These are phyloP conservation scores for Epicoccum sorghinum DNA, from an alignment of 2,329 filamentous ascomycete genomes.

Conservation along the genomic window DNA sequence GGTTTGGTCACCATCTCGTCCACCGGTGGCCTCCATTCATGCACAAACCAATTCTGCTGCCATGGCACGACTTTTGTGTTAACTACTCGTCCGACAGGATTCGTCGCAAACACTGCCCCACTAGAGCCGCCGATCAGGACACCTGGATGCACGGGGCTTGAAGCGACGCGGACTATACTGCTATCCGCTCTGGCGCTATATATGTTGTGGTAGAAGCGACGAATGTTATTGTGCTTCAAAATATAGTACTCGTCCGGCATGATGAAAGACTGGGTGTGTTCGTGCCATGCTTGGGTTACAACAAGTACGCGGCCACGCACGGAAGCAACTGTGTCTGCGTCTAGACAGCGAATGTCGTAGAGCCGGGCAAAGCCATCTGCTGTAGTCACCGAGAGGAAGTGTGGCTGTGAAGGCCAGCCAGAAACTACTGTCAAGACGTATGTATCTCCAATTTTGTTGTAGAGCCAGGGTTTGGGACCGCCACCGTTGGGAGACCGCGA, in stretches of 20 bases:
- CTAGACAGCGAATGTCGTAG: constrained; percentile 59
- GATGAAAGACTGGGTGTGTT: constrained; percentile 60
- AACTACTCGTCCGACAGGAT: constrained; percentile 58
- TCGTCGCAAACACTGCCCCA: constrained; percentile 59
- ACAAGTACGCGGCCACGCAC: constrained; percentile 58
- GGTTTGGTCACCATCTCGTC: constrained; percentile 14
- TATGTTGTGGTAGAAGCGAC: constrained; percentile 58
- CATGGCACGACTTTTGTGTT: constrained; percentile 58
- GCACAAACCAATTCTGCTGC: constrained; percentile 63
- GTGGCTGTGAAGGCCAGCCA: constrained; percentile 61
- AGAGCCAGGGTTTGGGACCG: constrained; percentile 50
- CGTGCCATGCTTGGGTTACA: constrained; percentile 59
- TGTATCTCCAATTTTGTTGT: constrained; percentile 51
- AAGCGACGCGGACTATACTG: constrained; percentile 51
- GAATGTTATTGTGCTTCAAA: constrained; percentile 55
- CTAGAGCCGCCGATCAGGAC: constrained; percentile 59
- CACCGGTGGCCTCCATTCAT: constrained; percentile 58
- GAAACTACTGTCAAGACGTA: constrained; percentile 57
- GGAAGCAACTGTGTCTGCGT: constrained; percentile 52
- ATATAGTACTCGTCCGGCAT: constrained; percentile 62
- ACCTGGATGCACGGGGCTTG: constrained; percentile 61
- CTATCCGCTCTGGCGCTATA: constrained; percentile 46
- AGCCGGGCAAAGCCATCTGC: constrained; percentile 63
- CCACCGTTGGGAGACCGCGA: neutral
- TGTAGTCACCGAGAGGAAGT: constrained; percentile 58